Base-by-base conservation (phyloP, 305 asterid species). In the Fraxinus floribunda region DNA sequence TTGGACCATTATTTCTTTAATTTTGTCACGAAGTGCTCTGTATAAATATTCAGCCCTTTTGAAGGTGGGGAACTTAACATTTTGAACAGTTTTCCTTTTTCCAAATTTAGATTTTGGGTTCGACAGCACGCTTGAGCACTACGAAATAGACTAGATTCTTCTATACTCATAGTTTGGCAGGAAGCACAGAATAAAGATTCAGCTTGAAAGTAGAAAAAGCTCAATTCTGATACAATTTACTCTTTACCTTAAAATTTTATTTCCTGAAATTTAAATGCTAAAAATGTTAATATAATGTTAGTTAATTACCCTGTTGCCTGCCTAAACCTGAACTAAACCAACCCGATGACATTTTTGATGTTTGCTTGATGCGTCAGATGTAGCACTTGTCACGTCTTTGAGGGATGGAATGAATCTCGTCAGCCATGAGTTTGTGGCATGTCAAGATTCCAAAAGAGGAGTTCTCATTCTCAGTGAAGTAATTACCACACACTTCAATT, bases 391-490 rank as follows among this genome's bases (percentile, higher is more conserved):
- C 83, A 95, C 98, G n/a, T 95, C 98, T 77, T 83, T 95, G 92
- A 87, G 98, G 80, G 98, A 95, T 86, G 98, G 98, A 84, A 95
- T 95, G 98, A 95, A 95, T 87, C 98, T 95, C 1, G 98, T 95
- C 82, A 95, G 98, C 89, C 93, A 95, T 88, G 98, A 95, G 92
- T 95, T 91, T 85, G 98, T 95, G 87, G 97, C 98, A 22, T 94
- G 98, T 84, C 98, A 95, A 88, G 97, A 90, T 82, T 88, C 95
- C 52, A 95, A 89, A 84, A 93, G 85, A 84, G 98, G 98, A 79
- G 98, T 94, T 78, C 98, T 95, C 86, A 93, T 95, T 86, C 98
- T 94, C 84, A 95, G 98, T 7, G 98, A 95, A 86, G 98, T 92
- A 89, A 86, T 72, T 76, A 64, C 86, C 77, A 34, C 3, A 32